These are phyloP conservation scores for Mortierella claussenii DNA, from an alignment of 192 early-diverging fungal genomes.

Conservation along the genomic window DNA sequence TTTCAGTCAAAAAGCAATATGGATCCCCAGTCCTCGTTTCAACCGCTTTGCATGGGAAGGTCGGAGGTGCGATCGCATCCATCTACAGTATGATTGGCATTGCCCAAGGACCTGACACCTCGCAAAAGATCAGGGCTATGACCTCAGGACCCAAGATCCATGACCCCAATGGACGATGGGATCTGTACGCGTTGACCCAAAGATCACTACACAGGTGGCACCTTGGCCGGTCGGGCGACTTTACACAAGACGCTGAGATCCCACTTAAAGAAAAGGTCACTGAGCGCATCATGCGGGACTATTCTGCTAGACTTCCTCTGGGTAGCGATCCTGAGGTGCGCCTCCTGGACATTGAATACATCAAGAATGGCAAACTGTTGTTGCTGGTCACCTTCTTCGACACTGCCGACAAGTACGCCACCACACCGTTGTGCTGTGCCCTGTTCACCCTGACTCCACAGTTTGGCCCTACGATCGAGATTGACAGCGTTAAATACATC, in stretches of 20 bases:
- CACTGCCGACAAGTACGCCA: neutral
- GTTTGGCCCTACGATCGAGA: constrained; percentile 20
- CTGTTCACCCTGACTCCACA: constrained; percentile 32
- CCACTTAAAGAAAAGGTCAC: constrained; percentile 28
- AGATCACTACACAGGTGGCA: constrained; percentile 35
- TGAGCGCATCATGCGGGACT: constrained; percentile 26
- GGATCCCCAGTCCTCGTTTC: constrained; percentile 15
- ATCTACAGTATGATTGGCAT: constrained; percentile 41
- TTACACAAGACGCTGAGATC: constrained; percentile 14
- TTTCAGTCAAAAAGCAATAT: constrained; percentile 28
- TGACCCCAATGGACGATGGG: constrained; percentile 41
- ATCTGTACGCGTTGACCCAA: constrained; percentile 36
- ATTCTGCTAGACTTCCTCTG: constrained; percentile 12
- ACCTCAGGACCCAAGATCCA: constrained; percentile 48
- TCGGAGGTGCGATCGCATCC: constrained; percentile 23
- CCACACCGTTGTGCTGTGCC: constrained; percentile 27
- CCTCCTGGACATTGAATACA: constrained; percentile 37
- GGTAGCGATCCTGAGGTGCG: constrained; percentile 35
- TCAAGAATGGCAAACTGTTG: constrained; percentile 35
- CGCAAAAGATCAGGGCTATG: constrained; percentile 31
- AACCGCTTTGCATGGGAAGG: constrained; percentile 13
- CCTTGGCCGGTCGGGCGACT: constrained; percentile 36
- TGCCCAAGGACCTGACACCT: constrained; percentile 22
- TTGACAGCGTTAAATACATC: constrained; percentile 42
- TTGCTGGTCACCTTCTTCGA: constrained; percentile 39